Base-by-base conservation (phyloP, 176 grass and related monocot genomes). In the Zea luxurians region DNA sequence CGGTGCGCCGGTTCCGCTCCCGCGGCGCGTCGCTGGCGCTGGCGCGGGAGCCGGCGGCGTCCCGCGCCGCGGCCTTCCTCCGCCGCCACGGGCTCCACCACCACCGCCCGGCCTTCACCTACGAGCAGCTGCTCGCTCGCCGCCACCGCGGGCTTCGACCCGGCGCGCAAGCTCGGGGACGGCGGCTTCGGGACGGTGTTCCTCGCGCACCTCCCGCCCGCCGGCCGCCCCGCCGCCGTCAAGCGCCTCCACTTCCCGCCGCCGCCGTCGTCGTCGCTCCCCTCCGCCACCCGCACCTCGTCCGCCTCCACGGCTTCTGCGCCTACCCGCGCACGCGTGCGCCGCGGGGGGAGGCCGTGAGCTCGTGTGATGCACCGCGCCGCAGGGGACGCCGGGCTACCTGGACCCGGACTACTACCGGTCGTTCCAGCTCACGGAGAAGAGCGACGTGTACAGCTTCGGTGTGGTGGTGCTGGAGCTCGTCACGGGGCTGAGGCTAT, bases 391-490 rank as follows among this genome's bases (percentile, higher is more conserved):
- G 59, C 92, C 92, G 2, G 96, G 96, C 0, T 99, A 99, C 85
- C 86, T 99, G 13, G 96, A 99, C 67, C 96, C 92, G 48, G 90
- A 99, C 77, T 99, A 99, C 62, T 86, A 92, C 75, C 91, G 88
- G n/a, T 92, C 92, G 11, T 99, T 99, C 86, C 90, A 90, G 78
- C 88, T 99, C 82, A 95, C 92, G 11, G 96, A 99, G 78, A 99
- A 95, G 86, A 99, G 92, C 75, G 92, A 99, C 64, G 88, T 99
- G 50, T 99, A 99, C 83, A 99, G 96, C 89, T 93, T 99, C 41
- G 92, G 96, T 37, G 96, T 99, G 15, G 90, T 99, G 75, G 79
- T 99, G 66, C 77, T 99, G 63, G 96, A 99, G 81, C 83, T 99
- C 40, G 86, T 99, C 77, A 99, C 88, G 10, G 96, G 92, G 52